These are phyloP conservation scores for Acer campestre DNA, from an alignment of 345 rosid genomes.

Conservation along the genomic window DNA sequence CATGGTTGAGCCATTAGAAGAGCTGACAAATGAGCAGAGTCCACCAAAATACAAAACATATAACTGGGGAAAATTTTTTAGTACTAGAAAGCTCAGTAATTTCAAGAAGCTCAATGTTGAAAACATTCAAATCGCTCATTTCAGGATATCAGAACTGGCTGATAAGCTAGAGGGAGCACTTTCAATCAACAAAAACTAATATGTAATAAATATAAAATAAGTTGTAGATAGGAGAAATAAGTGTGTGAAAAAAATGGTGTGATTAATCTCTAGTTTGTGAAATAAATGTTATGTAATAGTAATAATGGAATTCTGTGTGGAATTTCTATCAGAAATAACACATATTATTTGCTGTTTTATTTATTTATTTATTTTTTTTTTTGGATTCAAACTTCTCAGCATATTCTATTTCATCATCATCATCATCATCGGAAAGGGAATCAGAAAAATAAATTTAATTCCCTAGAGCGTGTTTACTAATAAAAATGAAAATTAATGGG, in stretches of 20 bases:
- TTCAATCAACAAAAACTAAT: no score
- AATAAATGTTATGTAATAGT: background rate
- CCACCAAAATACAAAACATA: constrained; percentile 54
- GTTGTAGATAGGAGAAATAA: background rate
- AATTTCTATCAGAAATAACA: no score
- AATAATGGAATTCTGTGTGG: background rate
- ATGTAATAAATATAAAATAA: no score
- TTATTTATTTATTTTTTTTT: no score
- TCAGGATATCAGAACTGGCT: constrained; percentile 40
- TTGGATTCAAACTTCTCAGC: no score
- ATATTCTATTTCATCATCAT: no score
- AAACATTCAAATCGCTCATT: constrained; percentile 64
- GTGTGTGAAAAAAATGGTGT: background rate
- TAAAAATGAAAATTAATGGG: no score
- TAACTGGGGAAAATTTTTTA: constrained; percentile 69
- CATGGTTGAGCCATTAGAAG: constrained; percentile 54
- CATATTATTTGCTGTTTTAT: no score
- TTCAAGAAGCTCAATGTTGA: constrained; percentile 56
- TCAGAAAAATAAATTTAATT: no score
- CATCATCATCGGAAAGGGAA: no score
- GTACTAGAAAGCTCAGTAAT: constrained; percentile 61
- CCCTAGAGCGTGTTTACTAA: no score
- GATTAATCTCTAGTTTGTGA: background rate
- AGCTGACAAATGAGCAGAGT: constrained; percentile 43
- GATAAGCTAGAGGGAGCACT: no score